phyloP scores from a whole-genome alignment of 2,329 filamentous ascomycete species.

The Chaetomiaceae sp. region DNA sequence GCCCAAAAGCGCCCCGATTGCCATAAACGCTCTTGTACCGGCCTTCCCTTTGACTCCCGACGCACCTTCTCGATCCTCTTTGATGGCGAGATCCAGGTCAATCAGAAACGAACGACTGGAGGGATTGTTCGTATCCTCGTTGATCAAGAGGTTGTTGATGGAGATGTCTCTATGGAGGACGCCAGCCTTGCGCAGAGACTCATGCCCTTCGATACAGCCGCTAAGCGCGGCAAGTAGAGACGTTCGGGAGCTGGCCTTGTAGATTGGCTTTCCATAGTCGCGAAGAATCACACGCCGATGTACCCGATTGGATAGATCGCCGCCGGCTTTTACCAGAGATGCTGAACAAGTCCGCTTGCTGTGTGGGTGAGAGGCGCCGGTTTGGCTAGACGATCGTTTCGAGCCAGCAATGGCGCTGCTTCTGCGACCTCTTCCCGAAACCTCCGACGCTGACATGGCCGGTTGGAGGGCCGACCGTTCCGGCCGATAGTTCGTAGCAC shows the following conservation, averaged over 20 bases:
- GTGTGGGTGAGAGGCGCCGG: too few species aligned
- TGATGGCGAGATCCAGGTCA: slow-evolving; percentile 1
- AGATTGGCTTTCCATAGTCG: not conserved
- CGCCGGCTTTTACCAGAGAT: too few species aligned
- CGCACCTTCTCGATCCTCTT: not conserved
- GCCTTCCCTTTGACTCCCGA: not conserved
- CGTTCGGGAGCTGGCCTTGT: not conserved
- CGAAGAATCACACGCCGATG: not conserved
- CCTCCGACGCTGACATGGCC: too few species aligned
- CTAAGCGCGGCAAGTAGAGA: not conserved
- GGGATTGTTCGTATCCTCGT: not conserved
- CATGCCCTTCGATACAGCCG: not conserved
- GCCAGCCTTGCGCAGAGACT: not conserved
- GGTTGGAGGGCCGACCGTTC: too few species aligned
- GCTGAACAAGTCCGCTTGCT: too few species aligned
- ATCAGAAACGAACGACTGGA: not conserved
- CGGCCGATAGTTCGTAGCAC: too few species aligned
- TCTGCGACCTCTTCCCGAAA: too few species aligned
- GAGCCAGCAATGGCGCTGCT: too few species aligned
- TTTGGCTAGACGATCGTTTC: too few species aligned
- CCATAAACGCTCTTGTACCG: not conserved
- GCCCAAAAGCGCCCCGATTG: not conserved
- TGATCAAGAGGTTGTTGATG: not conserved
- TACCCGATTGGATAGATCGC: not conserved
- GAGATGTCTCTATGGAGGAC: slow-evolving; percentile 4